phyloP scores from a whole-genome alignment of 805 yeast genomes.

The Grigorovia transvaalensis region DNA sequence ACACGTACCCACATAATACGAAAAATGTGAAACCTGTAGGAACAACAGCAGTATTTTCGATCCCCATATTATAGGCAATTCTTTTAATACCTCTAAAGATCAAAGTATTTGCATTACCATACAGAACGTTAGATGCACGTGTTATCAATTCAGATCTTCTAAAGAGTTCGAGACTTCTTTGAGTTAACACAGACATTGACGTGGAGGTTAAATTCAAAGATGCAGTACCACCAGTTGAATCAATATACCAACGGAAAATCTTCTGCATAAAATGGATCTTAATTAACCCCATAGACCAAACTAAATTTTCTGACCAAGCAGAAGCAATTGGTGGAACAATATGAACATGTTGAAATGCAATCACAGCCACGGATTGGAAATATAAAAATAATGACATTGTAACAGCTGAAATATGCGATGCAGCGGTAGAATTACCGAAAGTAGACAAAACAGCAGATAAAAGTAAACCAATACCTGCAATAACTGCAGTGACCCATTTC shows the following conservation, averaged over 20 bases:
- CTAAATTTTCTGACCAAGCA: slow-evolving; percentile 86
- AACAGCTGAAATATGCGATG: slow-evolving; percentile 85
- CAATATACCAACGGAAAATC: slow-evolving; percentile 76
- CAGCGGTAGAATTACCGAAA: slow-evolving; percentile 83
- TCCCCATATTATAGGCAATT: slow-evolving; percentile 62
- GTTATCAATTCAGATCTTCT: slow-evolving; percentile 21
- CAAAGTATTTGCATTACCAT: slow-evolving; percentile 47
- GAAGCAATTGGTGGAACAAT: slow-evolving; percentile 88
- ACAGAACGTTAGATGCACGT: slow-evolving; percentile 32
- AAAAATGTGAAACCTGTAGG: slow-evolving; percentile 83
- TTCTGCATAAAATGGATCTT: slow-evolving; percentile 73
- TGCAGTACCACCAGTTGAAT: slow-evolving; percentile 85
- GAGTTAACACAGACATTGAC: slow-evolving; percentile 63
- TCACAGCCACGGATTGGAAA: slow-evolving; percentile 81
- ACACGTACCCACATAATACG: slow-evolving; percentile 64
- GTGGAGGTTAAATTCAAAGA: slow-evolving; percentile 52
- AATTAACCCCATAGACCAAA: slow-evolving; percentile 93
- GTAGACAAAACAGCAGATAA: slow-evolving; percentile 74
- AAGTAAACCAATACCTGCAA: slow-evolving; percentile 78
- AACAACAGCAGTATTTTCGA: slow-evolving; percentile 76
- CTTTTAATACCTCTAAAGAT: slow-evolving; percentile 83
- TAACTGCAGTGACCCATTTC: slow-evolving; percentile 89
- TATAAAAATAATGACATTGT: slow-evolving; percentile 76
- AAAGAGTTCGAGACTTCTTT: slow-evolving; percentile 32
- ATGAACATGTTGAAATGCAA: slow-evolving; percentile 78